Base-by-base conservation (phyloP, 2,329 filamentous ascomycete species). In the Apiospora rasikravindrae region DNA sequence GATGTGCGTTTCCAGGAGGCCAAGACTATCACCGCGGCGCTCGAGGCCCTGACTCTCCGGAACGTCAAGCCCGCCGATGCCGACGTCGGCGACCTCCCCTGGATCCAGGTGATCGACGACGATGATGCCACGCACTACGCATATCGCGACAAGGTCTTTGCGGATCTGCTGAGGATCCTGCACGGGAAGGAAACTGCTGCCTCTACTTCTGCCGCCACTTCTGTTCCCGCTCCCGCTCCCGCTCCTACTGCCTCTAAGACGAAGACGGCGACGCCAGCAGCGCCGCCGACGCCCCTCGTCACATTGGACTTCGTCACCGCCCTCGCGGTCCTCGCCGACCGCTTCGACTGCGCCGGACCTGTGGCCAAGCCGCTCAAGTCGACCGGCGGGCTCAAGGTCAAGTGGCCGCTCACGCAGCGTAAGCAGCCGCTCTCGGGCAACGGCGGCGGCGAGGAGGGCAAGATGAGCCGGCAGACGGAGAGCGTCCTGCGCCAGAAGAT, bases 401-500 rank as follows among this genome's bases (percentile, higher is more conserved):
- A 87, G 77, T 91, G 88, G 85, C 88, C 88, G 0, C 74, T 82
- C 51, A 87, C 86, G 10, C 83, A 75, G 51, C 81, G 81, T 5
- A 84, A 81, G 47, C 80, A 82, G 0, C 75, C 80, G 24, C 74
- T 77, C 1, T 74, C 79, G n/a, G 57, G 53, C 16, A 37, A 37
- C 57, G 10, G 19, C 53, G 73, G 51, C 83, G 85, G 70, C 76
- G 83, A 69, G 84, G 86, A 71, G 72, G 76, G 53, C 67, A 82
- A 77, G 29, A 78, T 84, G 66, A 82, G 79, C 40, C 78, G 83
- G 1, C 83, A 88, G n/a, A 83, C 84, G 0, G 93, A 95, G 81
- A 91, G 93, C 77, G 83, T 87, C 7, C 79, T 92, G 45, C 89
- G 93, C 1, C 92, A 95, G 81, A 93, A 92, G 80, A 85, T 94